Evolutionary conservation across 352 stramenopile genomes (phyloP).

Genomic region (Pythium coloratum): DNA sequence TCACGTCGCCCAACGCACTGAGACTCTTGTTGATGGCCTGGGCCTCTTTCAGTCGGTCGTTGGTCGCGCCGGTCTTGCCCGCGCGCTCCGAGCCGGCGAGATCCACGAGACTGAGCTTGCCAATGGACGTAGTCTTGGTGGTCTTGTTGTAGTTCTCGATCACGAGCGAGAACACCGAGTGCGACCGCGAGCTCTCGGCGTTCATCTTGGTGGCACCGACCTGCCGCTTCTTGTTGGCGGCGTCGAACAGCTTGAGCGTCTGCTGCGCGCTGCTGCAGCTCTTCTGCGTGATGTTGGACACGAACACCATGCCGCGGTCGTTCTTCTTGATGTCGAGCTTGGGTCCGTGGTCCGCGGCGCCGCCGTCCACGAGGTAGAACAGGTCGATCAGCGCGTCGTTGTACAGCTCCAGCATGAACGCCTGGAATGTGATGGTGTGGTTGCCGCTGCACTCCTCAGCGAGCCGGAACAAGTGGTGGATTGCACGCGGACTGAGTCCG

Average conservation of each 20-base stretch:
- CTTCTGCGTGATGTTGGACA: slow-evolving; percentile 87
- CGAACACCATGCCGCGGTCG: slow-evolving; percentile 90
- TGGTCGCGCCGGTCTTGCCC: slow-evolving; percentile 84
- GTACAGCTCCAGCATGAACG: slow-evolving; percentile 93
- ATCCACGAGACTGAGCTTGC: slow-evolving; percentile 88
- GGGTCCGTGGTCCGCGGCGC: slow-evolving; percentile 35
- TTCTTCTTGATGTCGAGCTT: slow-evolving; percentile 95
- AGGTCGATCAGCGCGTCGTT: slow-evolving; percentile 91
- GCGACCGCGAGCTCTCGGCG: slow-evolving; percentile 86
- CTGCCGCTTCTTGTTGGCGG: slow-evolving; percentile 87
- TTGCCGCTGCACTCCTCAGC: slow-evolving; percentile 54
- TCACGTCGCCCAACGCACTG: slow-evolving; percentile 90
- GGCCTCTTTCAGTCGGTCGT: slow-evolving; percentile 83
- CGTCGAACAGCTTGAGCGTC: slow-evolving; percentile 84
- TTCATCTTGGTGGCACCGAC: slow-evolving; percentile 94
- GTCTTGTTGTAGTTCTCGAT: slow-evolving; percentile 90
- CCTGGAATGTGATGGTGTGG: slow-evolving; percentile 68
- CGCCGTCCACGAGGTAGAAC: slow-evolving; percentile 79
- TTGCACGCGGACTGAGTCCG: slow-evolving; percentile 84
- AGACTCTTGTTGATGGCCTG: slow-evolving; percentile 92
- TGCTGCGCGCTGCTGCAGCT: slow-evolving; percentile 64
- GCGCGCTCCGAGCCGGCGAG: slow-evolving; percentile 87
- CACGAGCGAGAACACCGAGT: slow-evolving; percentile 90
- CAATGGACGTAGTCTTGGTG: slow-evolving; percentile 77
- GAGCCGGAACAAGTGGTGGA: slow-evolving; percentile 84